A percentile compares a stretch with the other conserved stretches of the same genome.
Conservation (phyloP, 176 grass and related monocot species). For the Musa itinerans region DNA sequence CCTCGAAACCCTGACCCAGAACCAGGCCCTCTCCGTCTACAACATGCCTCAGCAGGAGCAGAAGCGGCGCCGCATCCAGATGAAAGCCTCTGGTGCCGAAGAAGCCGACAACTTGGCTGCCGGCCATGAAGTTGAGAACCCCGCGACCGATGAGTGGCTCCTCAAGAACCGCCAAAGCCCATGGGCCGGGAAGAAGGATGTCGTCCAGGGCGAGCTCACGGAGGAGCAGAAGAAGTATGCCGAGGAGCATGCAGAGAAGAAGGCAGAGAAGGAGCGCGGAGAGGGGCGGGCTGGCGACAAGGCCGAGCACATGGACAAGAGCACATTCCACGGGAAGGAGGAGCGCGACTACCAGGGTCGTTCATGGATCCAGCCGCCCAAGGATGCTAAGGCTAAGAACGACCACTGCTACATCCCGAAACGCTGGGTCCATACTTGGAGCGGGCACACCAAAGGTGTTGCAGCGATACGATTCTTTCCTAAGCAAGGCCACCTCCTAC, state of each 20-base stretch:
- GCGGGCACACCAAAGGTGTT: slow-evolving; percentile 93
- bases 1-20: slow-evolving; percentile 21
- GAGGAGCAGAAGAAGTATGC: slow-evolving; percentile 93
- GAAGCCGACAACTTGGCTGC: not conserved
- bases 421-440: slow-evolving; percentile 90
- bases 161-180: slow-evolving; percentile 79
- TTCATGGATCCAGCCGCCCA: slow-evolving; percentile 86
- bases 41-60: slow-evolving; percentile 82
- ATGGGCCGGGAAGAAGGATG: slow-evolving; percentile 84
- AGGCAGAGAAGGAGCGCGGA: slow-evolving; percentile 84
- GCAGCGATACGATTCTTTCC: slow-evolving; percentile 84
- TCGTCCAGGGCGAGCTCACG: slow-evolving; percentile 55
- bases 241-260: slow-evolving; percentile 74
- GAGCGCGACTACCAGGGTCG: slow-evolving; percentile 93
- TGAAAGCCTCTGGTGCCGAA: slow-evolving; percentile 17
- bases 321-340: slow-evolving; percentile 91
- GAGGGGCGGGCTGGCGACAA: slow-evolving; percentile 47
- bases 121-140: slow-evolving; percentile 27
- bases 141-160: slow-evolving; percentile 74
- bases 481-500: slow-evolving; percentile 69
- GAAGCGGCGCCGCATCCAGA: slow-evolving; percentile 78
- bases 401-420: slow-evolving; percentile 93
- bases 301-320: slow-evolving; percentile 59
- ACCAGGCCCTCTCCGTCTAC: slow-evolving; percentile 66
- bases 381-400: slow-evolving; percentile 76